A percentile compares a stretch with the other conserved stretches of the same genome.
These are phyloP conservation scores for Coemansia sp. DNA, from an alignment of 192 early-diverging fungal species.

Conservation along the genomic window DNA sequence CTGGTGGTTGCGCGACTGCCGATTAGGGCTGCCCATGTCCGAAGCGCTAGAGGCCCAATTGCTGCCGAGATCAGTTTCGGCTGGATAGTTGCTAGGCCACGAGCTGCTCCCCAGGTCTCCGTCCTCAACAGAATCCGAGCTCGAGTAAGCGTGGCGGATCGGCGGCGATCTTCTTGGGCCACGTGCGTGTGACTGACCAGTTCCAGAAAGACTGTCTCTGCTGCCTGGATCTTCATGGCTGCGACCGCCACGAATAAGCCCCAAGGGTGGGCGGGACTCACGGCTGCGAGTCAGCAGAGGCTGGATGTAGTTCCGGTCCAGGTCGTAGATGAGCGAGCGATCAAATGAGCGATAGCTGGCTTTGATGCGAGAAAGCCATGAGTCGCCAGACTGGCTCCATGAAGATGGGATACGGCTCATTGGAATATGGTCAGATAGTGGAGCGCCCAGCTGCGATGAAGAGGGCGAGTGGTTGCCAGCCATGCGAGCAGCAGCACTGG, in stretches of 20 bases:
- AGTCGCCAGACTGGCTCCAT: conserved; percentile 33
- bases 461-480: background rate
- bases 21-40: conserved; percentile 11
- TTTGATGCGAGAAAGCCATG: conserved; percentile 39
- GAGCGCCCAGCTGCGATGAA: background rate
- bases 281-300: conserved; percentile 26
- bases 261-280: background rate
- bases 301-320: conserved; percentile 46
- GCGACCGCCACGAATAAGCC: background rate
- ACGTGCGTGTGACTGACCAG: background rate
- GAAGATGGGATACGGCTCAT: conserved; percentile 30
- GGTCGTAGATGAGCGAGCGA: conserved; percentile 43
- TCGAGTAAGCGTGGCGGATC: conserved; percentile 6
- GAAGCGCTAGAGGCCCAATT: conserved; percentile 35
- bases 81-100: conserved; percentile 20
- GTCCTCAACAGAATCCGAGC: background rate
- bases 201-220: background rate
- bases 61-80: conserved; percentile 5
- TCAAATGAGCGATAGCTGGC: conserved; percentile 45
- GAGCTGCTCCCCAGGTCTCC: conserved; percentile 5
- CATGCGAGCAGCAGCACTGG: background rate
- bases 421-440: conserved; percentile 6
- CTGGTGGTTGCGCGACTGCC: conserved; percentile 1
- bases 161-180: conserved; percentile 5
- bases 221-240: conserved; percentile 1